Evolutionary conservation across 2,329 filamentous ascomycete species (phyloP), one percentile per base, ranked within the genome.

Genomic region (Fusarium torulosum): DNA sequence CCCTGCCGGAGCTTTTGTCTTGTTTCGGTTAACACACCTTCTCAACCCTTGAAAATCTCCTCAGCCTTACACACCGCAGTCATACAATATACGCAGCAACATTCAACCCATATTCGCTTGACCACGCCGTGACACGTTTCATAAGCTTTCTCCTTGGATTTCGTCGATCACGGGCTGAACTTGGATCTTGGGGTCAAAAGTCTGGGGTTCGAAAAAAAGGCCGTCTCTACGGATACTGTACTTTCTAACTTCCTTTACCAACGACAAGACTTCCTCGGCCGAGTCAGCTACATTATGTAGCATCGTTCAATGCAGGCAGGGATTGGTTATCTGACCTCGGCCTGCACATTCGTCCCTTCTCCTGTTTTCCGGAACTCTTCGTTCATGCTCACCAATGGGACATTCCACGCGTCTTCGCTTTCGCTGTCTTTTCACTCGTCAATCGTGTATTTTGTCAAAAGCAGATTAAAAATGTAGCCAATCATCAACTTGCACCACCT

Each of bases 21-120:
- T 15, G 23, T 63, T 62, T 21, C 27, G 50, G 59, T 15, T 31
- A 58, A 19, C 8, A 15, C 45, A 37, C 27, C 27, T 50, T 37
- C 41, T 33, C 17, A 21, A 7, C 23, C 31, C 20, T 42, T 45
- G 20, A 20, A 41, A 47, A 49, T 41, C 19, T 23, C 47, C 37
- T 65, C 62, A 65, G 62, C 62, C 62, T 65, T 65, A 65, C 41
- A 59, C 38, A 46, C 23, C 44, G 50, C 23, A 41, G 15, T 46
- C 44, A 44, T 33, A 51, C 37, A 14, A 31, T 37, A 38, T 21
- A 31, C 11, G 27, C 27, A 29, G 27, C 27, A 11, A 29, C 11
- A 7, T 23, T 23, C 23, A 23, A n/a, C 17, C 15, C 7, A n/a
- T n/a, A 7, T 10, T 37, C 33, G 15, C 15, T 37, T 37, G 7